Percentiles rank a stretch among this genome's conserved stretches.
Evolutionary conservation across 192 early-diverging fungal species (phyloP).

Genomic region (Backusella morwellensis): DNA sequence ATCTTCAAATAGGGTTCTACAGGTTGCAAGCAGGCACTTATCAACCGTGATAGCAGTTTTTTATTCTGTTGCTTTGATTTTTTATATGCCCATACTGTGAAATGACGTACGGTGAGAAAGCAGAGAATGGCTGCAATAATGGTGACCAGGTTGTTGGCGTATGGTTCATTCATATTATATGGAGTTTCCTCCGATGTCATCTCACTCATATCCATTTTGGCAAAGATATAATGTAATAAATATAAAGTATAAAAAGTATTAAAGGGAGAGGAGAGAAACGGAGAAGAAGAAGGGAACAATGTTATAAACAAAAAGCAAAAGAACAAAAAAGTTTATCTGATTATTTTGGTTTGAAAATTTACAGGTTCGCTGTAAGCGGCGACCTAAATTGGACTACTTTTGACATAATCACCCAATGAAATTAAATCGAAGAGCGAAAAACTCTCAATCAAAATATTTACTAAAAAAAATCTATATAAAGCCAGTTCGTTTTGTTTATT

Average conservation of each 20-base stretch:
- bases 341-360: not conserved
- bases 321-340: not conserved
- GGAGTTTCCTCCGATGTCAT: constrained; percentile 2
- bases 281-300: not conserved
- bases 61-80: not conserved
- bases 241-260: not conserved
- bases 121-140: not conserved
- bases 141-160: not conserved
- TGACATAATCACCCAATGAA: constrained; percentile 3
- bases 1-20: not conserved
- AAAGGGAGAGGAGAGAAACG: not conserved
- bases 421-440: not conserved
- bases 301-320: not conserved
- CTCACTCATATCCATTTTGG: not conserved
- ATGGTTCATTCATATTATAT: constrained; percentile 1
- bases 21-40: not conserved
- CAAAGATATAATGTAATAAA: not conserved
- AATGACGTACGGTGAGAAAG: not conserved
- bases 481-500: not conserved
- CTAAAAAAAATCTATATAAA: not conserved
- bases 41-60: not conserved
- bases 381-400: not conserved
- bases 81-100: not conserved
- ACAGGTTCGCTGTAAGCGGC: not conserved
- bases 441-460: not conserved